These are phyloP conservation scores for Colletotrichum godetiae DNA, from an alignment of 2,329 filamentous ascomycete genomes.

Conservation along the genomic window DNA sequence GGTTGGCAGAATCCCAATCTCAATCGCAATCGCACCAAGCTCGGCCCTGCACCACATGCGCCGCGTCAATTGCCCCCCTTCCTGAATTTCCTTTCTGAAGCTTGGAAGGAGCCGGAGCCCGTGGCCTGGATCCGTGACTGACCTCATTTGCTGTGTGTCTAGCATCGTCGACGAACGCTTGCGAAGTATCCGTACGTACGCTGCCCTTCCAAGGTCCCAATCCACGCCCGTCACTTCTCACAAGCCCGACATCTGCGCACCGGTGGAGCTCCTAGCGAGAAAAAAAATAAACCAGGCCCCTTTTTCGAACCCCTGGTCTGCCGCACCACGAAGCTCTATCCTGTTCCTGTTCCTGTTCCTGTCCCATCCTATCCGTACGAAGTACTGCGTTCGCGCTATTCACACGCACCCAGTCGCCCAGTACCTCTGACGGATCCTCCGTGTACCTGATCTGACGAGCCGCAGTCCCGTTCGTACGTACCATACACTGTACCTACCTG, in stretches of 20 bases:
- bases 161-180: constrained; percentile 30
- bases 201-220: not conserved
- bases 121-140: constrained; percentile 31
- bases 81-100: not conserved
- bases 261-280: constrained; percentile 32
- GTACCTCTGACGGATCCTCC: constrained; percentile 10
- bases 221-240: constrained; percentile 15
- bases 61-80: constrained; percentile 24
- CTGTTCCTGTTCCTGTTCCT: not conserved
- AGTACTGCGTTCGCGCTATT: not conserved
- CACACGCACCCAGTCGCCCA: constrained; percentile 1
- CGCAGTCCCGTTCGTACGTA: not conserved
- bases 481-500: constrained; percentile 2
- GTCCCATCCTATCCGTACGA: not conserved
- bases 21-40: constrained; percentile 21
- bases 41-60: constrained; percentile 15
- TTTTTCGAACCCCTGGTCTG: constrained; percentile 29
- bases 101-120: constrained; percentile 15
- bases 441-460: constrained; percentile 13
- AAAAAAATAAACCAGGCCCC: constrained; percentile 5
- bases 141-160: constrained; percentile 33
- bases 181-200: not conserved
- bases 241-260: constrained; percentile 26
- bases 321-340: constrained; percentile 33
- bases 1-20: not conserved